Conservation (phyloP, 176 grass and related monocot species). For the Panicum miliaceum region DNA sequence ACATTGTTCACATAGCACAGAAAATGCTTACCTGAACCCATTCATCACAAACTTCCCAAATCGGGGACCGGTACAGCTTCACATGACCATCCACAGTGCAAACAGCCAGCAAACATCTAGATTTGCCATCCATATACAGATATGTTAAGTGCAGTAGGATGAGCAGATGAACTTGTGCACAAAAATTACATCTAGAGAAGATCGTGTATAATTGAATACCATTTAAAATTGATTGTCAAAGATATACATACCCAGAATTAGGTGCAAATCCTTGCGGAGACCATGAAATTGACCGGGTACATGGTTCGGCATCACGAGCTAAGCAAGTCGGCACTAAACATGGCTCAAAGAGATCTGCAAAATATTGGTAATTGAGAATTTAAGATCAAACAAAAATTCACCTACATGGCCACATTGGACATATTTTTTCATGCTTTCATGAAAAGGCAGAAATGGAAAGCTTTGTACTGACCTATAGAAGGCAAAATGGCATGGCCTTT, state of each 20-base stretch:
- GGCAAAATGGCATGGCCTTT: background rate
- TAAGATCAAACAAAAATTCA: slow-evolving; percentile 12
- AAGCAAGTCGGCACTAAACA: slow-evolving; percentile 78
- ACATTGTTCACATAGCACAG: background rate
- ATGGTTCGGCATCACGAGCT: slow-evolving; percentile 63
- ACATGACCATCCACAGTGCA: slow-evolving; percentile 77
- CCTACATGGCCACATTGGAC: background rate
- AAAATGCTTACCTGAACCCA: slow-evolving; percentile 71
- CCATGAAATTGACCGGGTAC: slow-evolving; percentile 86
- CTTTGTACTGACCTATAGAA: background rate
- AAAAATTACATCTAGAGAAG: background rate
- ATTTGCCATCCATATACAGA: slow-evolving; percentile 31
- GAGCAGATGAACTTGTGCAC: background rate
- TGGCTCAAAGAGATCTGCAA: slow-evolving; percentile 80
- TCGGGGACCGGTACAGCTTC: slow-evolving; percentile 73
- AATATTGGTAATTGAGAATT: slow-evolving; percentile 32
- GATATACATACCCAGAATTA: slow-evolving; percentile 64
- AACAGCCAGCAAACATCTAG: slow-evolving; percentile 81
- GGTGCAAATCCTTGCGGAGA: slow-evolving; percentile 81
- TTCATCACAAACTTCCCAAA: slow-evolving; percentile 73
- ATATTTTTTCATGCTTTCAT: background rate
- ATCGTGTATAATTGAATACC: background rate
- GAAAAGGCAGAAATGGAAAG: background rate
- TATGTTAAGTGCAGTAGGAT: background rate
- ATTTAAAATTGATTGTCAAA: background rate